Conservation (phyloP, 305 asterid species). For the Solanum hybrid region DNA sequence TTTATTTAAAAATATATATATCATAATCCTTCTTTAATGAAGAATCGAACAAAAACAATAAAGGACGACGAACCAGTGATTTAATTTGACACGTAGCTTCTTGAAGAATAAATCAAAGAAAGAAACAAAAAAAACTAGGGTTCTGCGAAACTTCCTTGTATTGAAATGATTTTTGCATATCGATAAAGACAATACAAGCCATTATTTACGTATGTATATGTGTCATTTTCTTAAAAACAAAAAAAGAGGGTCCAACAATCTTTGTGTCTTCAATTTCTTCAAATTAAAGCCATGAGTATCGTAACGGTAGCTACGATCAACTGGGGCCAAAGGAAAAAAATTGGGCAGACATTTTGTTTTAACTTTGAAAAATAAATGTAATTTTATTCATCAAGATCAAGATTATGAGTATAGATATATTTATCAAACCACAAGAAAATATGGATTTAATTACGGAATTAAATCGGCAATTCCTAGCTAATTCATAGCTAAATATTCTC, state of each 20-base stretch:
- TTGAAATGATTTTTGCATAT: background rate
- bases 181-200: background rate
- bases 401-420: no score
- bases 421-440: no score
- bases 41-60: background rate
- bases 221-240: background rate
- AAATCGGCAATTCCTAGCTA: background rate
- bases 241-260: background rate
- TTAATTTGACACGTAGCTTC: background rate
- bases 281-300: background rate
- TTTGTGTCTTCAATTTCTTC: background rate
- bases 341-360: background rate
- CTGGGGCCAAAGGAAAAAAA: background rate
- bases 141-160: background rate
- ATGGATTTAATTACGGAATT: no score
- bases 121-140: background rate
- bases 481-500: no score
- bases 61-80: background rate
- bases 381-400: no score
- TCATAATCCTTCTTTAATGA: background rate
- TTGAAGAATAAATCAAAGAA: background rate
- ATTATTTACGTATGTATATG: background rate
- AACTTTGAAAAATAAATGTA: no score
- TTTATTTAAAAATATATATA: background rate
- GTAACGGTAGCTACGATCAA: background rate